phyloP scores from a whole-genome alignment of 495 filamentous ascomycete genomes.

The Penicillium ucsense region DNA sequence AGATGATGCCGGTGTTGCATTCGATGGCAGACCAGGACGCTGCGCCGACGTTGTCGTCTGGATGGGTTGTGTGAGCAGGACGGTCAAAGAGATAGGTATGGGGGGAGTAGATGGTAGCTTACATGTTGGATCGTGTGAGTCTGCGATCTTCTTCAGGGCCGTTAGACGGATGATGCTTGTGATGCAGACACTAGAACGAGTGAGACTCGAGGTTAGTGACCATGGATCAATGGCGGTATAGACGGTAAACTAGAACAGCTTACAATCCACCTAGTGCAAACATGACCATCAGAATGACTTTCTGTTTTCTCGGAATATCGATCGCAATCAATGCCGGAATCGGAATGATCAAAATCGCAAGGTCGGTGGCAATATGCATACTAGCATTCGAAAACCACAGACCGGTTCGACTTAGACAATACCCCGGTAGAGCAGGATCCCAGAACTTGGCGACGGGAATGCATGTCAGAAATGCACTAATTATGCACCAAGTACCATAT shows the following conservation, averaged over 20 bases:
- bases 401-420: slow-evolving; percentile 31
- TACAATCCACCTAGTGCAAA: slow-evolving; percentile 46
- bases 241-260: slow-evolving; percentile 7
- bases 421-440: slow-evolving; percentile 21
- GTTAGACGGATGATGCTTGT: slow-evolving; percentile 34
- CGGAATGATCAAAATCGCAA: slow-evolving; percentile 43
- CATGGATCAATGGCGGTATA: too few species aligned
- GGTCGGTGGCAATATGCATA: slow-evolving; percentile 44
- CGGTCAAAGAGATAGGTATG: neutral
- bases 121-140: slow-evolving; percentile 36
- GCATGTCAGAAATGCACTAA: slow-evolving; percentile 37
- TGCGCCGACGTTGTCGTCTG: slow-evolving; percentile 46
- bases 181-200: slow-evolving; percentile 29
- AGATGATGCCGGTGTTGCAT: slow-evolving; percentile 80
- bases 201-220: slow-evolving; percentile 1
- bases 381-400: slow-evolving; percentile 42
- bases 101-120: slow-evolving; percentile 1
- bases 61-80: slow-evolving; percentile 1
- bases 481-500: slow-evolving; percentile 33
- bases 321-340: slow-evolving; percentile 37
- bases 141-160: slow-evolving; percentile 26
- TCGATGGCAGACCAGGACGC: slow-evolving; percentile 81
- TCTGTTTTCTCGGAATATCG: slow-evolving; percentile 38
- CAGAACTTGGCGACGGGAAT: slow-evolving; percentile 39
- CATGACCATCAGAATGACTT: slow-evolving; percentile 35